Base-by-base conservation (phyloP, 371 early-diverging fungal genomes). In the Basidiobolus meristosporus region DNA sequence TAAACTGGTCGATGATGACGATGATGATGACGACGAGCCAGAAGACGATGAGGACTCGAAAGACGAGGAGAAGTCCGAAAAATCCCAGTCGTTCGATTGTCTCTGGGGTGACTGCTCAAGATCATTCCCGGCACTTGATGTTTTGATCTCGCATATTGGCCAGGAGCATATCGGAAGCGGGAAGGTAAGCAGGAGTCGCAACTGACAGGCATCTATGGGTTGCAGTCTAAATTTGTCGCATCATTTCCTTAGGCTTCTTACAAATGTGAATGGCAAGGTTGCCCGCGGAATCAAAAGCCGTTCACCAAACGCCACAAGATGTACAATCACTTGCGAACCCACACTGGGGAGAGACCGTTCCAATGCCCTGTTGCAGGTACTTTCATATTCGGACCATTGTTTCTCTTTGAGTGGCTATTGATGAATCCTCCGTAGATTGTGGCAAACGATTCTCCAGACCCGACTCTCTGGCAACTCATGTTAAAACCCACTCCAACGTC, bases 301-400 rank as follows among this genome's bases (percentile, higher is more conserved):
- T 90, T 90, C 52, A 67, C 79, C 19, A 87, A 90, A 50, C 61
- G 90, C 9, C 90, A 90, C 60, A 84, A 85, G 54, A 80, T 87
- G 69, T 76, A 71, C 39, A 84, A 87, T 46, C 91, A 90, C 49
- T 49, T 81, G 50, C 77, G 91, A 9, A 82, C 82, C 17, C 90
- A 90, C 52, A 82, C 84, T 16, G 84, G 85, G 6, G 80, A 81
- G 54, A 59, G 73, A 18, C 82, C 82, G 3, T 82, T 77, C 36
- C 43, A 46, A 22, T 73, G 73, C 41, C 59, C 46, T 31, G 53
- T 62, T 3, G 56, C 46, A 31, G 26, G 26, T 26, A 26, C 9
- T 26, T 26, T 5, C 26, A 5, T 26, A 51, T 37, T 36, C 6
- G 7, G 34, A 34, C 7, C 6, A 4, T 16, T 34, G 3, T 11